These are phyloP conservation scores for Sporothrix inflata DNA, from an alignment of 2,329 filamentous ascomycete genomes.

Conservation along the genomic window DNA sequence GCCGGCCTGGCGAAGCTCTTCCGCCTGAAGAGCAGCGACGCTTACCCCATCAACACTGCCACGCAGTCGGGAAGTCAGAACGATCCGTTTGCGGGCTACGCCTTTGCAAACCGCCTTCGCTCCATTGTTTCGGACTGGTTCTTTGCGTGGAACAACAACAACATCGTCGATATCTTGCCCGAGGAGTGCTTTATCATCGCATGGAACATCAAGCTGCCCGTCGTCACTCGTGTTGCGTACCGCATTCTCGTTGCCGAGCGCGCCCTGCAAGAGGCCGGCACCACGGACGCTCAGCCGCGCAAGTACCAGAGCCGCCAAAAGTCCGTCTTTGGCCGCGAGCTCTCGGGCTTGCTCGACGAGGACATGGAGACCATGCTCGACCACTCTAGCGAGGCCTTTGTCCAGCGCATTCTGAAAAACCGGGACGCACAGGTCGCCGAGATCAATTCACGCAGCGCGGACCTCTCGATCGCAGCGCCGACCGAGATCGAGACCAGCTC, in stretches of 20 bases:
- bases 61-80: not conserved
- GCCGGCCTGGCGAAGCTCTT: conserved; percentile 64
- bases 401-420: conserved; percentile 48
- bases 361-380: conserved; percentile 54
- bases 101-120: conserved; percentile 36
- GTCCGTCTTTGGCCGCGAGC: conserved; percentile 49
- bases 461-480: not conserved
- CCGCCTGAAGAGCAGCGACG: conserved; percentile 46
- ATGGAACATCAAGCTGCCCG: conserved; percentile 48
- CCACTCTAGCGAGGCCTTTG: conserved; percentile 59
- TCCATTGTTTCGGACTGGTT: conserved; percentile 63
- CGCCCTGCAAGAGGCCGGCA: conserved; percentile 51
- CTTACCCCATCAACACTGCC: not conserved
- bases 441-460: not conserved
- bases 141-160: conserved; percentile 54
- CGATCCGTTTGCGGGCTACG: not conserved
- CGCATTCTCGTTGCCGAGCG: conserved; percentile 65
- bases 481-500: not conserved
- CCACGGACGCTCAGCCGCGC: conserved; percentile 23
- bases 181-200: conserved; percentile 64
- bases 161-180: conserved; percentile 66
- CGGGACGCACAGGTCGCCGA: not conserved
- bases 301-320: conserved; percentile 15
- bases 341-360: conserved; percentile 56
- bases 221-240: conserved; percentile 55